Evolutionary conservation across 805 yeast genomes (phyloP), one percentile per base, ranked within the genome.

Genomic region (Monosporozyma yasuniensis): DNA sequence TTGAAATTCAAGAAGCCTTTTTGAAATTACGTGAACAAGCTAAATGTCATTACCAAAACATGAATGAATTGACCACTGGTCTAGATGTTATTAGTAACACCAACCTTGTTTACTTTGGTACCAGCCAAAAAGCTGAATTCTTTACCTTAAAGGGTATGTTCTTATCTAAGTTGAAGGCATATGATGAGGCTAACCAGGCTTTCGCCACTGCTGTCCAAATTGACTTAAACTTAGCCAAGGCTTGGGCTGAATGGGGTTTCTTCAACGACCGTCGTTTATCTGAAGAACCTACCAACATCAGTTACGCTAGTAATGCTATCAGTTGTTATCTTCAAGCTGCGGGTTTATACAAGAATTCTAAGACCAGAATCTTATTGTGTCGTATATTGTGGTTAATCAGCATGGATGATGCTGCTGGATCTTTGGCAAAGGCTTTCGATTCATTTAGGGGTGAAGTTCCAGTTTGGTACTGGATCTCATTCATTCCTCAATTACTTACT

Each of bases 241-340:
- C 99, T 0, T 93, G 99, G 99, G 98, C 97, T 3, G 97, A 95
- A 65, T 93, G 99, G 99, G 99, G 99, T 53, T 81, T 83, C 64
- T 93, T 88, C 71, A 90, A 90, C 63, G 99, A 93, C 58, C 79
- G 83, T 27, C 74, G 96, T 41, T 82, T 88, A 65, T 85, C 87
- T 56, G 95, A 88, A 56, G 83, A 83, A 52, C 91, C 90, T 1
- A 79, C 73, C 46, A 95, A 87, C 59, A 81, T 85, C 69, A 78
- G 80, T 21, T 83, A 80, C 67, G 99, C 98, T 18, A 84, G 88
- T 54, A 89, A 90, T 65, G 98, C 99, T 2, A 82, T 93, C 45
- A 84, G 95, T 59, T 93, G 99, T 66, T 95, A 90, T 68, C 73
- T 93, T 56, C 98, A 95, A 67, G 99, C 99, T 18, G 97, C 98